Evolutionary conservation across 1,139 yeast genomes (phyloP).

Genomic region (Pneumocystis murina): DNA sequence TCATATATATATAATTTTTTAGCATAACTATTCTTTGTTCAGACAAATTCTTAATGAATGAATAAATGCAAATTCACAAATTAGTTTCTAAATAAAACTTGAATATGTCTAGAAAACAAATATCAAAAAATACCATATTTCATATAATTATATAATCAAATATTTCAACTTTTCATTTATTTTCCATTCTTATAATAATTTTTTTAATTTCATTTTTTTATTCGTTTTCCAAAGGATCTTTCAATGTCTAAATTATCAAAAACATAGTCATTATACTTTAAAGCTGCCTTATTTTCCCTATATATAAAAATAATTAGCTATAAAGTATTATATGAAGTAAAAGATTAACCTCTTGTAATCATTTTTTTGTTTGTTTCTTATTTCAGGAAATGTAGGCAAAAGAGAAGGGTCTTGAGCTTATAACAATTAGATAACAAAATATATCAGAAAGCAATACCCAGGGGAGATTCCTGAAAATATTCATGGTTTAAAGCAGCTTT

Average conservation of each 20-base stretch:
- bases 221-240: background rate
- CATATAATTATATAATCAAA: too few species aligned
- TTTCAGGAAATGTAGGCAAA: constrained; percentile 1
- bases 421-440: constrained; percentile 1
- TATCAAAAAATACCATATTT: too few species aligned
- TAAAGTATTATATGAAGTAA: background rate
- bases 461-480: constrained; percentile 70
- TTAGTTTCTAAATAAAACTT: too few species aligned
- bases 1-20: too few species aligned
- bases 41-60: too few species aligned
- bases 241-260: background rate
- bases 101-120: too few species aligned
- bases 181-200: background rate
- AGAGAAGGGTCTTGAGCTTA: constrained; percentile 2
- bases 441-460: constrained; percentile 17
- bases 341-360: background rate
- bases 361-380: background rate
- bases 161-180: too few species aligned
- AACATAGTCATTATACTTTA: background rate
- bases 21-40: too few species aligned
- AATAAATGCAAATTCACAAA: too few species aligned
- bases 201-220: background rate
- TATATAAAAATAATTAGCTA: background rate
- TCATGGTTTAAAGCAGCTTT: constrained; percentile 70
- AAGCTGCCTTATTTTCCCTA: background rate